Evolutionary conservation across 2,329 filamentous ascomycete species (phyloP).

Genomic region (Penicillium brasilianum): DNA sequence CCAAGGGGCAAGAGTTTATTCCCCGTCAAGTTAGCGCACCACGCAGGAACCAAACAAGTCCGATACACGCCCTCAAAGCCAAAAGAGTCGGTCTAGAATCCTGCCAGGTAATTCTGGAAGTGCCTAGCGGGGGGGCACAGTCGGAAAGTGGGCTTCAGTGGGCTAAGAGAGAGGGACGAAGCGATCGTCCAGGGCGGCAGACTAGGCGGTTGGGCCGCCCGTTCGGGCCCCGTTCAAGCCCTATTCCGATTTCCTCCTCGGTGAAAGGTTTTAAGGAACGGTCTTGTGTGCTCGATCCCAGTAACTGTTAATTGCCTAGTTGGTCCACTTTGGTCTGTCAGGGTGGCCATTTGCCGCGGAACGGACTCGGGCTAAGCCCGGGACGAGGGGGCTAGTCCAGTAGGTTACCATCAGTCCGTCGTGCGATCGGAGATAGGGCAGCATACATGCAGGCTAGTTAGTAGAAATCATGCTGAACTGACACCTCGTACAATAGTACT

Average conservation of each 20-base stretch:
- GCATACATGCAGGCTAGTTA: not conserved
- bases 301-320: slow-evolving; percentile 6
- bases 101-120: slow-evolving; percentile 20
- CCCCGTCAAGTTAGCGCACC: not conserved
- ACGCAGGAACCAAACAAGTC: slow-evolving; percentile 5
- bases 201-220: slow-evolving; percentile 3
- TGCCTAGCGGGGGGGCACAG: not conserved
- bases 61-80: not conserved
- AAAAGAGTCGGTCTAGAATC: slow-evolving; percentile 25
- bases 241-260: slow-evolving; percentile 2
- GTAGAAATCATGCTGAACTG: not conserved
- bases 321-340: slow-evolving; percentile 12
- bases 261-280: slow-evolving; percentile 6
- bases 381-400: too few species aligned
- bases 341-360: slow-evolving; percentile 15
- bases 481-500: not conserved
- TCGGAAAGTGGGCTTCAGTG: not conserved
- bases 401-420: not conserved
- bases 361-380: slow-evolving; percentile 14
- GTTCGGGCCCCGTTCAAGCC: not conserved
- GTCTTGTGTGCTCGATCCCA: not conserved
- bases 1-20: not conserved
- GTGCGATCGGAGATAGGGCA: slow-evolving; percentile 16
- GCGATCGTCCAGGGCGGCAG: slow-evolving; percentile 1
- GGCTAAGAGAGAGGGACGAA: not conserved